Evolutionary conservation across 495 filamentous ascomycete genomes (phyloP).

Genomic region (Annulohypoxylon moriforme): DNA sequence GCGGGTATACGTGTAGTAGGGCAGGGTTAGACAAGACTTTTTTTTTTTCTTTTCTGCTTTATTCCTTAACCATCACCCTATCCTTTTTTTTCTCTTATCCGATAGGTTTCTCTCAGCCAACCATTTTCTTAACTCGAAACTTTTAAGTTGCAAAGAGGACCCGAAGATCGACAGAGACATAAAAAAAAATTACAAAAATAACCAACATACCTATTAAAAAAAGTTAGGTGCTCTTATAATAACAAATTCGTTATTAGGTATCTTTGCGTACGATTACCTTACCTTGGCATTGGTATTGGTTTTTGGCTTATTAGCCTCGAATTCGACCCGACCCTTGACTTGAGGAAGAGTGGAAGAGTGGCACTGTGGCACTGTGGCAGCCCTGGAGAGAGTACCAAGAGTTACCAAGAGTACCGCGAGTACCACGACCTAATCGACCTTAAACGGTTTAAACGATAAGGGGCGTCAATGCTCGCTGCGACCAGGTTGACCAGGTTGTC

Average conservation of each 20-base stretch:
- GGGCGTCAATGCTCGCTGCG: conserved; percentile 44
- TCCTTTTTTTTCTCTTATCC: not conserved
- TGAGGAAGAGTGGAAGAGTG: conserved; percentile 8
- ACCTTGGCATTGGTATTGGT: not conserved
- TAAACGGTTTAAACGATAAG: conserved; percentile 27
- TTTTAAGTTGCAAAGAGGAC: conserved; percentile 1
- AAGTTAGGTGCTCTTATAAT: conserved; percentile 40
- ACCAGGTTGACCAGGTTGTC: conserved; percentile 47
- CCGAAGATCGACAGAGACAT: not conserved
- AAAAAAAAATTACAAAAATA: not conserved
- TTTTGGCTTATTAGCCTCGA: conserved; percentile 24
- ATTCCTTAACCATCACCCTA: not conserved
- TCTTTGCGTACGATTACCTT: not conserved
- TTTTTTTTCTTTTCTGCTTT: conserved; percentile 14
- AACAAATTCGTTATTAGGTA: conserved; percentile 37
- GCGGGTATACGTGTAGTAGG: conserved; percentile 30
- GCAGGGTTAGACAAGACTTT: conserved; percentile 39
- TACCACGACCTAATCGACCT: not conserved
- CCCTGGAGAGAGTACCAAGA: too few relatives aligned
- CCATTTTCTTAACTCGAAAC: conserved; percentile 1
- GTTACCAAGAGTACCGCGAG: not conserved
- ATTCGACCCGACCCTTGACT: conserved; percentile 22
- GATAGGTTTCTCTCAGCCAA: not conserved
- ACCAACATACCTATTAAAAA: not conserved
- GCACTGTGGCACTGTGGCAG: conserved; percentile 10